phyloP scores from a whole-genome alignment of 176 grass and related monocot genomes.

The Carex pumila region DNA sequence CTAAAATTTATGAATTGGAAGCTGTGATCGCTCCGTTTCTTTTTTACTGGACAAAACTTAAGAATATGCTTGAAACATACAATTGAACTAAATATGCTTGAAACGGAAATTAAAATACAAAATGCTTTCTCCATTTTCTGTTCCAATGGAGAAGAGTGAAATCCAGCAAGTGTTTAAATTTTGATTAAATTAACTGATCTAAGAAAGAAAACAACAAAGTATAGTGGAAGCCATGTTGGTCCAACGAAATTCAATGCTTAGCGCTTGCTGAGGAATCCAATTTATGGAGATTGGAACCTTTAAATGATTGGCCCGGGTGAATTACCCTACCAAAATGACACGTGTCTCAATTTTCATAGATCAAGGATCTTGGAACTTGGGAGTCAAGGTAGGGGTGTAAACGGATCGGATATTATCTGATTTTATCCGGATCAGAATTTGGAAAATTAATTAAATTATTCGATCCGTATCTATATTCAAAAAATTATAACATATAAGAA shows the following conservation, averaged over 20 bases:
- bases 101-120: neutral
- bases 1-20: neutral
- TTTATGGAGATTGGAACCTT: neutral
- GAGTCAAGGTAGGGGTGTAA: too few species aligned
- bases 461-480: too few species aligned
- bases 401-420: too few species aligned
- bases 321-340: conserved; percentile 9
- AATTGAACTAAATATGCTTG: too few species aligned
- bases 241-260: conserved; percentile 15
- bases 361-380: neutral
- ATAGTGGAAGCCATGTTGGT: conserved; percentile 18
- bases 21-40: neutral
- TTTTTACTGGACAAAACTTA: neutral
- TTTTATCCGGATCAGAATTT: too few species aligned
- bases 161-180: neutral
- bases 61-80: too few species aligned
- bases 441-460: too few species aligned
- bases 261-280: conserved; percentile 5
- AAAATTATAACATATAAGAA: too few species aligned
- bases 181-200: neutral
- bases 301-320: neutral
- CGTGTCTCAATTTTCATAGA: neutral
- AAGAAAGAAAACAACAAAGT: neutral
- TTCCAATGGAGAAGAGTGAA: neutral
- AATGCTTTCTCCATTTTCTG: neutral